Conservation (phyloP, 805 yeast genomes). For the Sugiyamaella valdiviana region DNA sequence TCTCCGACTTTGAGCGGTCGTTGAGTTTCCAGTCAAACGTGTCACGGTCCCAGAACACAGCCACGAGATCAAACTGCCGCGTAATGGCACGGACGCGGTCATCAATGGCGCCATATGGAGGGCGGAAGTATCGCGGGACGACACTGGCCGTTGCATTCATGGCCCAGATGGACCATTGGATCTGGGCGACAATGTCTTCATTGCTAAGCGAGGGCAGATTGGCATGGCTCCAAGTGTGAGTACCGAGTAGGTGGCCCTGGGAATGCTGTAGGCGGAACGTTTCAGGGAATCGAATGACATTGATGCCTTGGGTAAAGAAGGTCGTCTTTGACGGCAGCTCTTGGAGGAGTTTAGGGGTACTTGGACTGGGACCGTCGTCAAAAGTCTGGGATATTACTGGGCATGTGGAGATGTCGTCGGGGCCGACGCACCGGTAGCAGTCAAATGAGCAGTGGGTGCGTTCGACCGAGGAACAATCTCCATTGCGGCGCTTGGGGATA, state of each 20-base stretch:
- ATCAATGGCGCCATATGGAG: conserved; percentile 95
- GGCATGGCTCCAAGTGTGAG: conserved; percentile 92
- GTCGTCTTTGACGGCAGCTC: conserved; percentile 56
- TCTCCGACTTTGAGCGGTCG: conserved; percentile 44
- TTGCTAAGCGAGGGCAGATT: conserved; percentile 72
- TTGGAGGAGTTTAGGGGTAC: conserved; percentile 55
- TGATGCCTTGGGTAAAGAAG: conserved; percentile 79
- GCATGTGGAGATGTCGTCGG: conserved; percentile 74
- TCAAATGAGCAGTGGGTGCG: conserved; percentile 73
- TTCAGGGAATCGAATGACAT: conserved; percentile 71
- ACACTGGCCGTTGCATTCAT: conserved; percentile 90
- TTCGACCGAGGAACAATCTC: conserved; percentile 48
- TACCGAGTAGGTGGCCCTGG: conserved; percentile 72
- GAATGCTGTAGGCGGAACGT: conserved; percentile 50
- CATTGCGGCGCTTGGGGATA: conserved; percentile 30
- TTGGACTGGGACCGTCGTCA: conserved; percentile 89
- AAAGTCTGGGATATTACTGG: conserved; percentile 75
- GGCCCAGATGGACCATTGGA: conserved; percentile 96
- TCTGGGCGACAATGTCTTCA: conserved; percentile 78
- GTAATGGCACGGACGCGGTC: conserved; percentile 75
- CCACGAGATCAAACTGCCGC: conserved; percentile 77
- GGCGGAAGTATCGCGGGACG: conserved; percentile 88
- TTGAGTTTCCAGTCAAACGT: conserved; percentile 84
- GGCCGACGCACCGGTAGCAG: conserved; percentile 69
- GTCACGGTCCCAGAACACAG: conserved; percentile 88